A percentile compares a stretch with the other conserved stretches of the same genome.
These are phyloP conservation scores for Candida golubevii DNA, from an alignment of 805 yeast genomes.

Conservation along the genomic window DNA sequence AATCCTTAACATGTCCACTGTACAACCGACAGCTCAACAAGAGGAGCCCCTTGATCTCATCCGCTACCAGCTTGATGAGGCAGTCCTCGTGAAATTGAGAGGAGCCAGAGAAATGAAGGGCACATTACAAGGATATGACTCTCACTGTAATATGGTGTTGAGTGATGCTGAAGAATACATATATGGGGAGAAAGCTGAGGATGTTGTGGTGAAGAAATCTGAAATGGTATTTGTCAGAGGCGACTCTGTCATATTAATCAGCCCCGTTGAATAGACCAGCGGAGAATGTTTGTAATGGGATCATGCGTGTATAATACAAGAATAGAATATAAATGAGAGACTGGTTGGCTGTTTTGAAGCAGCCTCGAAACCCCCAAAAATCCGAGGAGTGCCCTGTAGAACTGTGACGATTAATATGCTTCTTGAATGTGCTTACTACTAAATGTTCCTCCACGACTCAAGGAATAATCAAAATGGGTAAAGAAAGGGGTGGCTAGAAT, in stretches of 20 bases:
- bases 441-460: too few species aligned
- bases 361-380: too few species aligned
- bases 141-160: conserved; percentile 93
- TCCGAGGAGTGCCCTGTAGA: too few species aligned
- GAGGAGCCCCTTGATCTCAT: conserved; percentile 88
- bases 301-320: conserved; percentile 5
- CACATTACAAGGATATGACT: conserved; percentile 87
- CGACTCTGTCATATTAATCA: conserved; percentile 88
- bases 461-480: too few species aligned
- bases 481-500: too few species aligned
- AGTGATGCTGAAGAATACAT: conserved; percentile 90
- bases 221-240: conserved; percentile 97
- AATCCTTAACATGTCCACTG: conserved; percentile 25
- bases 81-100: conserved; percentile 80
- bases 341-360: too few species aligned
- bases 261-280: conserved; percentile 28
- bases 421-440: too few species aligned
- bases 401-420: too few species aligned
- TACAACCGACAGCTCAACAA: conserved; percentile 30
- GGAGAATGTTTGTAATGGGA: neutral
- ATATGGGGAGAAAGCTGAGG: conserved; percentile 46
- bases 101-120: conserved; percentile 94
- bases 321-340: neutral
- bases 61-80: conserved; percentile 81
- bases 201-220: conserved; percentile 49